These are phyloP conservation scores for Medakamo hakoo DNA, from an alignment of 139 green algal genomes.

Conservation along the genomic window DNA sequence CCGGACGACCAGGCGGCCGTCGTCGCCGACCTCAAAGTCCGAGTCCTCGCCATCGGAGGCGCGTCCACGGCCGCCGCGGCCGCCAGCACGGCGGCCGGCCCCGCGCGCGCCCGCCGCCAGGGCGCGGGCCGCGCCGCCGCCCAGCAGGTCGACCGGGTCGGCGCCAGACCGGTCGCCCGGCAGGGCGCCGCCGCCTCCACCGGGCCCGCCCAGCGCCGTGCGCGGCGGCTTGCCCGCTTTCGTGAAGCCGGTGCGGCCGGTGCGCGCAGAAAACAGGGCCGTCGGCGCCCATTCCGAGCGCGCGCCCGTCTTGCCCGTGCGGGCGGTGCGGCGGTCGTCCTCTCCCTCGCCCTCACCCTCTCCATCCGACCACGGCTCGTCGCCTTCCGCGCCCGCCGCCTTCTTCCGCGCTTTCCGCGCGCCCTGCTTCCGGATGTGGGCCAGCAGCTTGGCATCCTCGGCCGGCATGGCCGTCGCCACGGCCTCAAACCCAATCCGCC, in stretches of 20 bases:
- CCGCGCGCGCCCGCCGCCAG: slow-evolving; percentile 26
- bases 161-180: slow-evolving; percentile 3
- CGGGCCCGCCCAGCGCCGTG: too few relatives aligned
- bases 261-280: background rate
- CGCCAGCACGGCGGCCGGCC: too few relatives aligned
- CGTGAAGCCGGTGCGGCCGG: too few relatives aligned
- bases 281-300: background rate
- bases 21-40: slow-evolving; percentile 34
- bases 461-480: slow-evolving; percentile 58
- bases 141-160: slow-evolving; percentile 76
- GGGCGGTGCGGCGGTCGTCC: slow-evolving; percentile 1
- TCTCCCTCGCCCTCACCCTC: background rate
- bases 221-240: too few relatives aligned
- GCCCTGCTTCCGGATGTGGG: slow-evolving; percentile 73
- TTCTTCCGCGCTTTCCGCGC: slow-evolving; percentile 30
- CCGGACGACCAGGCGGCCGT: background rate
- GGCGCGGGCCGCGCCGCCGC: slow-evolving; percentile 33
- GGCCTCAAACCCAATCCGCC: slow-evolving; percentile 64
- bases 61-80: background rate
- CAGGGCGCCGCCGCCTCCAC: too few relatives aligned
- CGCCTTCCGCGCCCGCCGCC: slow-evolving; percentile 14
- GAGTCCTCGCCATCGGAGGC: slow-evolving; percentile 22
- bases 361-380: slow-evolving; percentile 11
- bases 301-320: background rate
- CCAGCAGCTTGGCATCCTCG: slow-evolving; percentile 55